Percentiles rank a stretch among this genome's conserved stretches.
These are phyloP conservation scores for Hirsutella thompsonii DNA, from an alignment of 2,329 filamentous ascomycete species.

Conservation along the genomic window DNA sequence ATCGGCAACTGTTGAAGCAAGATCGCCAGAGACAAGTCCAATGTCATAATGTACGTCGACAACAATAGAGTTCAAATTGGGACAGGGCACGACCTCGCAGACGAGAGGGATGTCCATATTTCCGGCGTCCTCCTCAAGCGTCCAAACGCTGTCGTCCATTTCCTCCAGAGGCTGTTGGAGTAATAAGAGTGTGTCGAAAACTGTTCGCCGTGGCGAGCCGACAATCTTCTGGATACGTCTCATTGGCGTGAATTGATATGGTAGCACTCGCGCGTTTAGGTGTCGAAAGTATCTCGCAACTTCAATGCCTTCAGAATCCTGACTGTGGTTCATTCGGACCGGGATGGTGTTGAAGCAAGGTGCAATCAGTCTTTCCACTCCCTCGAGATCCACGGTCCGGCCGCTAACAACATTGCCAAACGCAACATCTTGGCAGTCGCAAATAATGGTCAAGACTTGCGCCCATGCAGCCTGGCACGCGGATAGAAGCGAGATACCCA, in stretches of 20 bases:
- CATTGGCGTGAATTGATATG: slow-evolving; percentile 63
- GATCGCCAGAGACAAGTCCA: slow-evolving; percentile 20
- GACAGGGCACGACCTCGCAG: slow-evolving; percentile 55
- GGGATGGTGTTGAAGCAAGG: slow-evolving; percentile 90
- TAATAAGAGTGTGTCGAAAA: slow-evolving; percentile 75
- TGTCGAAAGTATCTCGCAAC: slow-evolving; percentile 48
- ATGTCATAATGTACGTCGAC: slow-evolving; percentile 51
- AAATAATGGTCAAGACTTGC: slow-evolving; percentile 43
- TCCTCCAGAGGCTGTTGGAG: slow-evolving; percentile 54
- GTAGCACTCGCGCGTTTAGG: slow-evolving; percentile 47
- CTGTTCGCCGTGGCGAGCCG: slow-evolving; percentile 27
- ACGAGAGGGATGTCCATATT: slow-evolving; percentile 67
- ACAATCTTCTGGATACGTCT: slow-evolving; percentile 51
- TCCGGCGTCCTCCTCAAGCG: slow-evolving; percentile 40
- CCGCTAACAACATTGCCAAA: slow-evolving; percentile 83
- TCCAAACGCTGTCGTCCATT: slow-evolving; percentile 44
- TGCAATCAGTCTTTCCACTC: slow-evolving; percentile 61
- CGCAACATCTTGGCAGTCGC: slow-evolving; percentile 53
- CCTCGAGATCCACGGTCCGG: slow-evolving; percentile 51
- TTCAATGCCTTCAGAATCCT: slow-evolving; percentile 35
- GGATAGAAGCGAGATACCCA: slow-evolving; percentile 51
- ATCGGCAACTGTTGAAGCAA: slow-evolving; percentile 15
- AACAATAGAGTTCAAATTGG: slow-evolving; percentile 34
- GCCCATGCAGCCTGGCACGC: slow-evolving; percentile 64
- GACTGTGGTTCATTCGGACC: slow-evolving; percentile 42